Evolutionary conservation across 257 asterid genomes (phyloP).

Genomic region (Capsicum pubescens): DNA sequence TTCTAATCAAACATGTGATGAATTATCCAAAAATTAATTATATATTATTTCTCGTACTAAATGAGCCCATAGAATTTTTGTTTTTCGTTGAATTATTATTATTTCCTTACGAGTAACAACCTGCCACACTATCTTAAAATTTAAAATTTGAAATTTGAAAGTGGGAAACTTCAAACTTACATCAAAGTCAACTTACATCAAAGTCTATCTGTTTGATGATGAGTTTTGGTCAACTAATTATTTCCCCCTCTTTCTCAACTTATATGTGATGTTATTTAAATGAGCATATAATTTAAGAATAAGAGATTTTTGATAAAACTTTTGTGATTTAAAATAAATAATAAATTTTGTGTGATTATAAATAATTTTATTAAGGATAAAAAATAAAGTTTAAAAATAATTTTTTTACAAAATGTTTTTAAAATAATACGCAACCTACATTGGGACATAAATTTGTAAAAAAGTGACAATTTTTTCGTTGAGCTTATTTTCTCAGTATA

Average conservation of each 20-base stretch:
- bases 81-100: no score
- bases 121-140: not conserved
- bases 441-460: no score
- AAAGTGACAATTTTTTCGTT: no score
- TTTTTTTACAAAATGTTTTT: not conserved
- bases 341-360: not conserved
- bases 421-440: not conserved
- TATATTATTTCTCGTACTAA: no score
- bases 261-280: not conserved
- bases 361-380: not conserved
- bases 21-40: no score
- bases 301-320: not conserved
- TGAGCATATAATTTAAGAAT: not conserved
- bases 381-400: not conserved
- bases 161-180: not conserved
- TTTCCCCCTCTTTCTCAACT: not conserved
- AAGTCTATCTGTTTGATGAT: not conserved
- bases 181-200: not conserved
- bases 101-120: not conserved
- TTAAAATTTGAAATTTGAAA: not conserved
- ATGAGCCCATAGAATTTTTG: no score
- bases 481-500: no score
- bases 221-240: conserved; percentile 1
- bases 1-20: no score
- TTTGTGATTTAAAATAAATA: not conserved